These are phyloP conservation scores for Globisporangium rhizosaccharum DNA, from an alignment of 352 stramenopile species.

Conservation along the genomic window DNA sequence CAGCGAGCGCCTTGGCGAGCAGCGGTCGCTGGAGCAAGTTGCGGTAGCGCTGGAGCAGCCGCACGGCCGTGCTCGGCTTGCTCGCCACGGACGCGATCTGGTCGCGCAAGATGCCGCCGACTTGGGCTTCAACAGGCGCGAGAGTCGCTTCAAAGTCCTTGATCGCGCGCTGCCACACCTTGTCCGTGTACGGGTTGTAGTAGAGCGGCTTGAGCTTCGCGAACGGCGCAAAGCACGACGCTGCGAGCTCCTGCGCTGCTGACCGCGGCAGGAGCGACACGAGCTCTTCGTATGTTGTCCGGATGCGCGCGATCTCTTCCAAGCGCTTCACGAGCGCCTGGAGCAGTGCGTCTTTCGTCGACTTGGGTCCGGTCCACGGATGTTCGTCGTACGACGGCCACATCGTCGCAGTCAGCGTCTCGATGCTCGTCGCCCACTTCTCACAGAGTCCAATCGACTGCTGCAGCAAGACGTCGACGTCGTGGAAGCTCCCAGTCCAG, in stretches of 20 bases:
- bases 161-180: constrained; percentile 68
- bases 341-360: constrained; percentile 34
- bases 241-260: constrained; percentile 31
- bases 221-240: constrained; percentile 70
- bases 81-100: constrained; percentile 54
- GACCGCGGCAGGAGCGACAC: constrained; percentile 49
- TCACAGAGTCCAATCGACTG: constrained; percentile 72
- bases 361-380: constrained; percentile 53
- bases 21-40: constrained; percentile 74
- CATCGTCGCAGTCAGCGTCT: constrained; percentile 72
- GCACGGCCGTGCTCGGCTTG: constrained; percentile 61
- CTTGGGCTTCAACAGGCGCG: constrained; percentile 72
- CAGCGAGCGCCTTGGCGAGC: constrained; percentile 67
- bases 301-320: constrained; percentile 73
- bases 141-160: constrained; percentile 76
- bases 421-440: constrained; percentile 64
- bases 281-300: constrained; percentile 88
- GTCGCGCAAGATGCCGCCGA: constrained; percentile 79
- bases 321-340: constrained; percentile 57
- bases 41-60: constrained; percentile 82
- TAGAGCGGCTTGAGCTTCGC: constrained; percentile 61
- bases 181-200: constrained; percentile 90
- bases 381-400: constrained; percentile 84
- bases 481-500: constrained; percentile 63
- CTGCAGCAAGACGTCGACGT: constrained; percentile 51